A percentile compares a stretch with the other conserved stretches of the same genome.
Conservation (phyloP, 2,329 filamentous ascomycete genomes). For the Xylariaceae sp. region DNA sequence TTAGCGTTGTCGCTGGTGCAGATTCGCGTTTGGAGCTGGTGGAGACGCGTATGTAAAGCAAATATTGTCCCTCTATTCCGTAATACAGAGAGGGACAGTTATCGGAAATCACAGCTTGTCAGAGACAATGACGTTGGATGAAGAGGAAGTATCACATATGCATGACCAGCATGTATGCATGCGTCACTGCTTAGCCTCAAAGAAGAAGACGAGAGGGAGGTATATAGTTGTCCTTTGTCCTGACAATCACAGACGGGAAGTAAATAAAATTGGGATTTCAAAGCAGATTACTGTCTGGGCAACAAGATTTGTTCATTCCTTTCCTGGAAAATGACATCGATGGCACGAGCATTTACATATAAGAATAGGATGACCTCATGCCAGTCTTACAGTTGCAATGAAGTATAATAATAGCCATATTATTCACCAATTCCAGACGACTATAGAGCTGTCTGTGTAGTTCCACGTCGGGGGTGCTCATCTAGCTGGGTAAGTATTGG, state of each 20-base stretch:
- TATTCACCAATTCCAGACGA: conserved; percentile 1
- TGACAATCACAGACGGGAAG: conserved; percentile 5
- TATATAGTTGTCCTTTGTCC: neutral
- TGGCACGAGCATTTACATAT: neutral
- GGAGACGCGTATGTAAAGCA: conserved; percentile 24
- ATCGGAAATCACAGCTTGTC: neutral
- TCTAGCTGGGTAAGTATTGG: no score
- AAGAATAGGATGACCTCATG: neutral
- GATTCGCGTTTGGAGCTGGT: conserved; percentile 6
- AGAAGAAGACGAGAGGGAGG: neutral
- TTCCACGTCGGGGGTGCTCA: no score
- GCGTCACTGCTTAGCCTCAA: neutral
- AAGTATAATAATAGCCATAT: conserved; percentile 3
- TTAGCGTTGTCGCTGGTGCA: neutral
- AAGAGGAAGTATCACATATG: neutral
- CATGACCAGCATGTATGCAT: no score
- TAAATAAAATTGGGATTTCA: conserved; percentile 14
- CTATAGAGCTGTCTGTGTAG: no score
- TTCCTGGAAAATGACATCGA: neutral
- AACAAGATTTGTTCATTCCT: conserved; percentile 24
- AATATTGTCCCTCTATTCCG: neutral
- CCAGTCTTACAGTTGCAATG: neutral
- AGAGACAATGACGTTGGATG: neutral
- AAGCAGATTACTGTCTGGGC: conserved; percentile 24
- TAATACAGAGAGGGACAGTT: no score